Conservation (phyloP, 208 protist genomes). For the Leishmania lainsoni region DNA sequence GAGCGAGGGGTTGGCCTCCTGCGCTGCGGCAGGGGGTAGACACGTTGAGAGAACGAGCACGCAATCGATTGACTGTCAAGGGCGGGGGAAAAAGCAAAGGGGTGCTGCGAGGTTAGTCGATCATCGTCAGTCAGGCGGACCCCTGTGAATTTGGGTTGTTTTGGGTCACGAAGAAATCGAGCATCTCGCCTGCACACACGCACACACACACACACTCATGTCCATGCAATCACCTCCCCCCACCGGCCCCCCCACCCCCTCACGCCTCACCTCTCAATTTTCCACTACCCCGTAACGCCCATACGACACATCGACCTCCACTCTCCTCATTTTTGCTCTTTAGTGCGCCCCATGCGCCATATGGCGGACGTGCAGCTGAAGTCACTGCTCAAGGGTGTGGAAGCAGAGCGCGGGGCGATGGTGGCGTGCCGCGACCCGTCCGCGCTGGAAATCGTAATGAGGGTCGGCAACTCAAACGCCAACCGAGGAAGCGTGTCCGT, state of each 20-base stretch:
- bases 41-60: background rate
- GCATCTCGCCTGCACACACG: background rate
- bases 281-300: background rate
- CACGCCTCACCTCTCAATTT: background rate
- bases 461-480: constrained; percentile 27
- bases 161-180: background rate
- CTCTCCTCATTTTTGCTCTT: background rate
- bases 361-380: constrained; percentile 22
- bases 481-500: constrained; percentile 23
- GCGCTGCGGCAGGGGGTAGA: too few species aligned
- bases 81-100: too few species aligned
- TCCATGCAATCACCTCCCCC: background rate
- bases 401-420: constrained; percentile 29
- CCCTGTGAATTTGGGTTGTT: too few species aligned
- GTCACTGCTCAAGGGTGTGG: constrained; percentile 20
- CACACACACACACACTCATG: background rate
- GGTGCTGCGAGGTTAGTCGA: background rate
- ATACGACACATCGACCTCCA: background rate
- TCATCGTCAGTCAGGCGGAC: background rate
- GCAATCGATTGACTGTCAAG: too few species aligned
- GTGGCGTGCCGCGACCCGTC: constrained; percentile 39
- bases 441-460: constrained; percentile 37
- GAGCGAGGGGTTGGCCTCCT: background rate
- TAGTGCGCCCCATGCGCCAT: background rate
- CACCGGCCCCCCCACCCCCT: background rate